These are phyloP conservation scores for Penicillium expansum DNA, from an alignment of 2,329 filamentous ascomycete species.

Conservation along the genomic window DNA sequence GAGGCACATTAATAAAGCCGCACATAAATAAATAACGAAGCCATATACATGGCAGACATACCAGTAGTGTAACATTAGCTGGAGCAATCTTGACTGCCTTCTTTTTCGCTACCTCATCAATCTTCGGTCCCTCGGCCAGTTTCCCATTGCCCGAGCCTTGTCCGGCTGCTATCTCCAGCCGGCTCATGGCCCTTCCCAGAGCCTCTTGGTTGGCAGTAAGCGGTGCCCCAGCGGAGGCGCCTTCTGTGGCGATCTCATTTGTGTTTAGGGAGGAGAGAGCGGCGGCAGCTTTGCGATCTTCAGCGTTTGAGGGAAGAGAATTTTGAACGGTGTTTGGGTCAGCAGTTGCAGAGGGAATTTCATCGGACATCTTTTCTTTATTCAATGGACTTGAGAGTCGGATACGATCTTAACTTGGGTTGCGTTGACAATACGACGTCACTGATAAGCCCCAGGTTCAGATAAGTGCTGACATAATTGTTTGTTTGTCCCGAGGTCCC, in stretches of 20 bases:
- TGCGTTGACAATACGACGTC: slow-evolving; percentile 1
- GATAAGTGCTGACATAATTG: slow-evolving; percentile 4
- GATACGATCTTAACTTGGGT: background rate
- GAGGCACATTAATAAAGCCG: background rate
- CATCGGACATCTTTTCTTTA: slow-evolving; percentile 41
- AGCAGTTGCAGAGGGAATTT: slow-evolving; percentile 41
- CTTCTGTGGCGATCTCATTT: slow-evolving; percentile 40
- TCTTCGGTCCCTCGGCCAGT: slow-evolving; percentile 27
- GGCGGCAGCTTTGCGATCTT: slow-evolving; percentile 52
- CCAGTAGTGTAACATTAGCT: slow-evolving; percentile 48
- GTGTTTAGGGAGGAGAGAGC: slow-evolving; percentile 49
- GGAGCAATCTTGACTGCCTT: slow-evolving; percentile 46
- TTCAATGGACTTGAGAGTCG: background rate
- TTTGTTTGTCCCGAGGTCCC: too few relatives aligned
- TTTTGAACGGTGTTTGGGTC: slow-evolving; percentile 35
- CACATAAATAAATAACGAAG: background rate
- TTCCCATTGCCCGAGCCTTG: slow-evolving; percentile 22
- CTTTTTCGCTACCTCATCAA: slow-evolving; percentile 35
- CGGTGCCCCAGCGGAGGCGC: slow-evolving; percentile 30
- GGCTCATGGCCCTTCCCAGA: slow-evolving; percentile 50
- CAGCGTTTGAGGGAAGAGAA: slow-evolving; percentile 43
- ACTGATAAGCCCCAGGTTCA: background rate
- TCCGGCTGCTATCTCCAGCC: slow-evolving; percentile 45
- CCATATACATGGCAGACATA: slow-evolving; percentile 26
- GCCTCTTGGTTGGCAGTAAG: slow-evolving; percentile 47